Evolutionary conservation across 306 rosid species (phyloP), one percentile per base, ranked within the genome.

Genomic region (Hylodesmum podocarpum): DNA sequence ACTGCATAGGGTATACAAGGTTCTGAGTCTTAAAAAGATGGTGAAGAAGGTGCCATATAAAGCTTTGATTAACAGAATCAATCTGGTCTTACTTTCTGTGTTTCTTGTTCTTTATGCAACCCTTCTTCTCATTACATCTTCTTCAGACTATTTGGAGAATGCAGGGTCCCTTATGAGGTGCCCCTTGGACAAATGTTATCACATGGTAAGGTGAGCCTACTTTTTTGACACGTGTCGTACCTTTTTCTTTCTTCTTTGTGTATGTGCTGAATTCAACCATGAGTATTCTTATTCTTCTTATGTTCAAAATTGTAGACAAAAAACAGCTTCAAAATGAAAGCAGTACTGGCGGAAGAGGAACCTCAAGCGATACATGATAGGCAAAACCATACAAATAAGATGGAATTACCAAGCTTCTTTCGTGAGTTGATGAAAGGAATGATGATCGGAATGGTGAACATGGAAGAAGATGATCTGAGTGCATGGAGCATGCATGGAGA

Each of bases 201-300:
- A 84, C 75, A 90, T 86, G 91, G 97, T 88, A 74, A 90, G 94
- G 89, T 90, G 89, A 89, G 96, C 88, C 59, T 59, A 29, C 68
- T 49, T 3, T 11, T 2, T 49, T 68, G 69, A 51, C 49, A 37
- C 13, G 4, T 4, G 16, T 54, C 11, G 8, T 21, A 18, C 9
- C 15, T 46, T 21, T 16, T 31, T 36, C 16, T 34, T 24, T 18
- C 13, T 1, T 19, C 15, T 13, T 21, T 5, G 3, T 31, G n/a
- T 47, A 13, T 21, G 18, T 25, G 39, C 57, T 15, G 19, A 24
- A 43, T 25, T 22, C 19, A 21, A 65, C 21, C 71, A 19, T 11
- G 3, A 39, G 21, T 24, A 0, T 18, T 43, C 44, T 49, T 62
- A 53, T 63, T 59, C 54, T 46, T 19, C 36, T 50, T 19, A 51